Conservation (phyloP, 208 protist species). For the Wallacemonas sp. region DNA sequence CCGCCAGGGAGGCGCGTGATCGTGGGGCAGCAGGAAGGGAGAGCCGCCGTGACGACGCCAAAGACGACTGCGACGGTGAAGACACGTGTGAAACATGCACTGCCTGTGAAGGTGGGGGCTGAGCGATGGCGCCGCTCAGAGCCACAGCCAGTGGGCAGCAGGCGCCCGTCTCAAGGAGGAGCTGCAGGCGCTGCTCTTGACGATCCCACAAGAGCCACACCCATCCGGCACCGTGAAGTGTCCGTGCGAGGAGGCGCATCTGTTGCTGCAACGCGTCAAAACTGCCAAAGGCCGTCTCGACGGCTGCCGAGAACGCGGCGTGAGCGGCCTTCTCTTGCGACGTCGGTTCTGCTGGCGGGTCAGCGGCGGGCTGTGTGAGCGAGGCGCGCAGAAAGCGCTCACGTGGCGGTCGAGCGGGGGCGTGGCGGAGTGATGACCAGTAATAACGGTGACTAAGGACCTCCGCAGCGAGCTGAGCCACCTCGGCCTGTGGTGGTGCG, state of each 20-base stretch:
- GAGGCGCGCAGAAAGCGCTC: conserved; percentile 31
- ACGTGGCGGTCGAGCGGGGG: background rate
- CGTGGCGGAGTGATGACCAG: conserved; percentile 9
- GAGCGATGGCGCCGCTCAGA: too few relatives aligned
- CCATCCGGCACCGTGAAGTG: conserved; percentile 64
- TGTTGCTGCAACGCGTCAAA: conserved; percentile 36
- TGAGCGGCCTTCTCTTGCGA: background rate
- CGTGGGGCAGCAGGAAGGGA: too few relatives aligned
- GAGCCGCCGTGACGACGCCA: too few relatives aligned
- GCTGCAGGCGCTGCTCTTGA: conserved; percentile 17
- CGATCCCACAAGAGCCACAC: conserved; percentile 49
- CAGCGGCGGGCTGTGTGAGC: conserved; percentile 5
- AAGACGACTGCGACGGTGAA: too few relatives aligned
- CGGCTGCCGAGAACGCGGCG: conserved; percentile 8
- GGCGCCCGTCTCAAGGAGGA: conserved; percentile 30
- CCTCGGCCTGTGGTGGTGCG: background rate
- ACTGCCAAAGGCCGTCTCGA: conserved; percentile 23
- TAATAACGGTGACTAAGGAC: conserved; percentile 13
- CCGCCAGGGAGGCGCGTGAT: too few relatives aligned
- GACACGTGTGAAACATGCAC: background rate
- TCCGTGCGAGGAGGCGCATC: conserved; percentile 18
- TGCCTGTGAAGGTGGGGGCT: background rate
- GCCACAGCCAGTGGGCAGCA: conserved; percentile 23
- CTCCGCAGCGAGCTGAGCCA: conserved; percentile 5
- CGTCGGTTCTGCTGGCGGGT: background rate